A percentile compares a stretch with the other conserved stretches of the same genome.
Conservation (phyloP, 129 eudicot species). For the Deinandra increscens region DNA sequence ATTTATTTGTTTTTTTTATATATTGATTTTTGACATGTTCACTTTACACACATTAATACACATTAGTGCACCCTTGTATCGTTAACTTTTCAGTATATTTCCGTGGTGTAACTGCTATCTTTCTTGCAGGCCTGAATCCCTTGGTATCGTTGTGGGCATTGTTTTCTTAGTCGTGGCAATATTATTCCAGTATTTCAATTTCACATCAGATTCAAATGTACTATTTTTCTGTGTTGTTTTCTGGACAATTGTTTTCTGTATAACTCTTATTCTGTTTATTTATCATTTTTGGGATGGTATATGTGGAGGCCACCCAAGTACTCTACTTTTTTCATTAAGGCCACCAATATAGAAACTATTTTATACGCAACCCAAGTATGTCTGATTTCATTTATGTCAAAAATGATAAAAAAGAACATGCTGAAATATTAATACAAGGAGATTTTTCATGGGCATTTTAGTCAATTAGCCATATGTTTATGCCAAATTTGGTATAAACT, state of each 20-base stretch:
- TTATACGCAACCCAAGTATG: neutral
- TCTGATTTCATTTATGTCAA: neutral
- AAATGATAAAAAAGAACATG: neutral
- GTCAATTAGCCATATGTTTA: neutral
- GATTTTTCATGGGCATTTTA: neutral
- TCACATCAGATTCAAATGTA: slow-evolving; percentile 81
- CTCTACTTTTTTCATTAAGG: neutral
- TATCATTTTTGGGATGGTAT: neutral
- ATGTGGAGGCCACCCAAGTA: neutral
- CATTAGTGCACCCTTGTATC: neutral
- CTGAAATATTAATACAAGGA: neutral
- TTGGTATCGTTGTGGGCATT: slow-evolving; percentile 82
- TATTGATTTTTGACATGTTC: too few species aligned
- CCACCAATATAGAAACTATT: neutral
- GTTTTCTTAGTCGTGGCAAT: slow-evolving; percentile 81
- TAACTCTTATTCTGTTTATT: neutral
- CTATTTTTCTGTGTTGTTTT: neutral
- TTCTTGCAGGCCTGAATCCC: slow-evolving; percentile 88
- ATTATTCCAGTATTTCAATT: slow-evolving; percentile 70
- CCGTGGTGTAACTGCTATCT: slow-evolving; percentile 9
- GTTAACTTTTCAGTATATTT: neutral
- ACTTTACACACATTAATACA: neutral
- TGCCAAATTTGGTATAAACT: neutral
- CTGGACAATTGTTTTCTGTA: neutral
- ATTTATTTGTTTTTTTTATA: neutral